Evolutionary conservation across 129 eudicot species (phyloP).

Genomic region (Ambrosia trifida): DNA sequence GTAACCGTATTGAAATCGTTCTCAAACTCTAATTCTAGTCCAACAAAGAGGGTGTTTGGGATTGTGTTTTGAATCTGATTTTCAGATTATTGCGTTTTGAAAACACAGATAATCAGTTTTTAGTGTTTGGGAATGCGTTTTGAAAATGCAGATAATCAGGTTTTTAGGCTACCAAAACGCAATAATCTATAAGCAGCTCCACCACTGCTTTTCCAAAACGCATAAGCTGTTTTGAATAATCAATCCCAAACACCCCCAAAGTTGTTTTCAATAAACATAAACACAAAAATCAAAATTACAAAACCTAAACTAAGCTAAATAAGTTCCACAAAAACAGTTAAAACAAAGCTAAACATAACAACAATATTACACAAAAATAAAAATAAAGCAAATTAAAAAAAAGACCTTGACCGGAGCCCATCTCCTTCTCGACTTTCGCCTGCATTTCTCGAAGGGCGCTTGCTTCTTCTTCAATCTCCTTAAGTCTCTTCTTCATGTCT

Average conservation of each 20-base stretch:
- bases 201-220: no score
- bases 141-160: no score
- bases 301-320: neutral
- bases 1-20: neutral
- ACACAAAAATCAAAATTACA: neutral
- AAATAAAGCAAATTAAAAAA: neutral
- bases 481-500: slow-evolving; percentile 67
- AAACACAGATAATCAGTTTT: no score
- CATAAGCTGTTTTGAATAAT: no score
- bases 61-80: no score
- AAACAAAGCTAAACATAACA: slow-evolving; percentile 7
- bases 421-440: slow-evolving; percentile 73
- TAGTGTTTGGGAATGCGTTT: no score
- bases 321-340: slow-evolving; percentile 4
- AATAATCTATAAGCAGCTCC: no score
- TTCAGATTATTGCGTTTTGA: no score
- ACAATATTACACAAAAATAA: neutral
- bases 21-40: slow-evolving; percentile 6
- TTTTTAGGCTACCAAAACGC: no score
- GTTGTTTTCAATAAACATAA: no score
- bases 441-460: slow-evolving; percentile 82
- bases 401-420: slow-evolving; percentile 64
- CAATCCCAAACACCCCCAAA: no score
- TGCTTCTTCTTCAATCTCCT: slow-evolving; percentile 82
- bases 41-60: no score